Conservation (phyloP, 208 protist genomes). For the Trypanosoma lewisi region DNA sequence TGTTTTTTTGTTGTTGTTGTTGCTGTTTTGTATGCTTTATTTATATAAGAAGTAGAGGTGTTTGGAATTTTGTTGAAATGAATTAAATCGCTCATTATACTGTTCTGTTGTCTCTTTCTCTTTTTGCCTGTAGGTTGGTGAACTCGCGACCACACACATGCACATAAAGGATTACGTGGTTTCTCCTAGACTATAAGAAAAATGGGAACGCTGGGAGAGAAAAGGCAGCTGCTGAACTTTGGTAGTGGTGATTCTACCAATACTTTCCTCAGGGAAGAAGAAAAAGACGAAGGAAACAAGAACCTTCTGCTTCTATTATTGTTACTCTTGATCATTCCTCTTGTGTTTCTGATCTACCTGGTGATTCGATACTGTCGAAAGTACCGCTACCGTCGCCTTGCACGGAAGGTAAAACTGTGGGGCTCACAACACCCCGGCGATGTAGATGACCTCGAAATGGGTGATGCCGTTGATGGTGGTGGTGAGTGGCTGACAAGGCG, state of each 20-base stretch:
- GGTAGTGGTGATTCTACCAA: too few relatives aligned
- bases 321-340: conserved; percentile 45
- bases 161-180: too few relatives aligned
- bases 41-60: too few relatives aligned
- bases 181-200: too few relatives aligned
- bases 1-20: too few relatives aligned
- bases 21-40: too few relatives aligned
- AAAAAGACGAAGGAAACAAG: not conserved
- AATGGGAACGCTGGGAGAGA: not conserved
- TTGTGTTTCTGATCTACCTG: conserved; percentile 26
- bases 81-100: too few relatives aligned
- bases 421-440: conserved; percentile 39
- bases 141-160: too few relatives aligned
- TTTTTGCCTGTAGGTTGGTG: too few relatives aligned
- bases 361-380: conserved; percentile 32
- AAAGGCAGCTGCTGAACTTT: too few relatives aligned
- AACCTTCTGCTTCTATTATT: conserved; percentile 26
- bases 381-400: conserved; percentile 31
- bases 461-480: conserved; percentile 31
- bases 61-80: too few relatives aligned
- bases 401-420: conserved; percentile 40
- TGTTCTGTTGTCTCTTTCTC: too few relatives aligned
- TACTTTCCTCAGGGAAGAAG: not conserved
- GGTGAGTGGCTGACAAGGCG: conserved; percentile 39
- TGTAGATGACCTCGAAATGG: conserved; percentile 56